Evolutionary conservation across 257 asterid species (phyloP).

Genomic region (Solanum virginianum): DNA sequence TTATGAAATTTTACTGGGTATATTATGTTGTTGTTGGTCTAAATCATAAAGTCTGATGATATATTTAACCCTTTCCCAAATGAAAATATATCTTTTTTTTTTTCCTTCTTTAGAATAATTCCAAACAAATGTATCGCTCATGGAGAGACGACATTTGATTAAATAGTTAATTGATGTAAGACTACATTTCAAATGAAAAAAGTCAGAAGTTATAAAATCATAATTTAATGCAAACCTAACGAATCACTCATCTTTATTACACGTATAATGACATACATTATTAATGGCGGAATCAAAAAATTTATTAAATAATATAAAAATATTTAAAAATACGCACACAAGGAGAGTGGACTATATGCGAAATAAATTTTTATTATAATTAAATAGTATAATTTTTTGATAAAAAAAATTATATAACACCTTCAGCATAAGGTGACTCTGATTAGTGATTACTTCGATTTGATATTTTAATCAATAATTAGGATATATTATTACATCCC

Average conservation of each 20-base stretch:
- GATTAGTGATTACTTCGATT: no score
- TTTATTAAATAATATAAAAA: rapidly evolving
- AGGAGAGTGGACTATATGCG: neutral
- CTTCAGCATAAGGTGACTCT: neutral
- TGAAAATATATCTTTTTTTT: neutral
- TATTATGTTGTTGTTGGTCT: no score
- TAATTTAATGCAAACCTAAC: neutral
- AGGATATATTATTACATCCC: neutral
- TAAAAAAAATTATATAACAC: neutral
- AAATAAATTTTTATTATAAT: no score
- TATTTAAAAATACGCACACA: no score
- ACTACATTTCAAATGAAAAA: neutral
- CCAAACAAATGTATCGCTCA: neutral
- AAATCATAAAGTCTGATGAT: no score
- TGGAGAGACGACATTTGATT: neutral
- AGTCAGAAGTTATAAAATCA: neutral
- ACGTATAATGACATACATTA: neutral
- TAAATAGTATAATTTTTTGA: neutral
- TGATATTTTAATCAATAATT: no score
- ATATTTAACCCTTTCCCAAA: neutral
- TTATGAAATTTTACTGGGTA: no score
- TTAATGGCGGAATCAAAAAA: neutral
- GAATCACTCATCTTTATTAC: neutral
- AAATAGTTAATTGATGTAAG: neutral
- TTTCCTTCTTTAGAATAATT: no score